Conservation (phyloP, 176 grass and related monocot genomes). For the Ampelocalamus luodianensis region DNA sequence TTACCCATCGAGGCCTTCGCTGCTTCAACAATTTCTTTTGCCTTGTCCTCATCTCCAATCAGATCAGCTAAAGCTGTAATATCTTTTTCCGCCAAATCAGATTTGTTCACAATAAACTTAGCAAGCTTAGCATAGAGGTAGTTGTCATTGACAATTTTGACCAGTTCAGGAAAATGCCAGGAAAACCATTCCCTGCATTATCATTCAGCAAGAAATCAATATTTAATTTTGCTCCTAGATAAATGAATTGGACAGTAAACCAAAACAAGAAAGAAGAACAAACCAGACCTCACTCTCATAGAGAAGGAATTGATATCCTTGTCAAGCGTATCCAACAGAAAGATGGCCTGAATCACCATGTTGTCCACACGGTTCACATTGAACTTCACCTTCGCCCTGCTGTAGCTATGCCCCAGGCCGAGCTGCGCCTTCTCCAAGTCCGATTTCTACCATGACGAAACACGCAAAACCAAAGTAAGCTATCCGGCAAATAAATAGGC, state of each 20-base stretch:
- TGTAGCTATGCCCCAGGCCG: slow-evolving; percentile 74
- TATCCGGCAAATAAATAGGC: background rate
- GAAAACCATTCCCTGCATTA: slow-evolving; percentile 85
- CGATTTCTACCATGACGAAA: slow-evolving; percentile 42
- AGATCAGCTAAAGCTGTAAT: slow-evolving; percentile 65
- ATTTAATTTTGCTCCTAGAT: background rate
- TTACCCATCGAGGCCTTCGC: slow-evolving; percentile 94
- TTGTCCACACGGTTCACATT: too few species aligned
- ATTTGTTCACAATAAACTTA: slow-evolving; percentile 69
- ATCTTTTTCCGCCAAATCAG: slow-evolving; percentile 70
- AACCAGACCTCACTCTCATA: slow-evolving; percentile 82
- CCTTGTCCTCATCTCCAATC: slow-evolving; percentile 83
- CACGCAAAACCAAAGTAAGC: slow-evolving; percentile 23
- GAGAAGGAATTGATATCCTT: slow-evolving; percentile 88
- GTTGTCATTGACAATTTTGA: slow-evolving; percentile 86
- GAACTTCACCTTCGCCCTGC: slow-evolving; percentile 84
- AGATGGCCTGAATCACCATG: too few species aligned
- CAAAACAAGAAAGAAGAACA: background rate
- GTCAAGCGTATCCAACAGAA: slow-evolving; percentile 69
- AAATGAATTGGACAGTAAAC: background rate
- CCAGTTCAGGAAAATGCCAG: slow-evolving; percentile 86
- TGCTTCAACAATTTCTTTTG: slow-evolving; percentile 92
- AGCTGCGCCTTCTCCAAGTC: slow-evolving; percentile 78
- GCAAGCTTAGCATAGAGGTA: slow-evolving; percentile 85
- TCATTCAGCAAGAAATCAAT: background rate